Evolutionary conservation across 2,329 filamentous ascomycete genomes (phyloP).

Genomic region (Zymoseptoria passerinii): DNA sequence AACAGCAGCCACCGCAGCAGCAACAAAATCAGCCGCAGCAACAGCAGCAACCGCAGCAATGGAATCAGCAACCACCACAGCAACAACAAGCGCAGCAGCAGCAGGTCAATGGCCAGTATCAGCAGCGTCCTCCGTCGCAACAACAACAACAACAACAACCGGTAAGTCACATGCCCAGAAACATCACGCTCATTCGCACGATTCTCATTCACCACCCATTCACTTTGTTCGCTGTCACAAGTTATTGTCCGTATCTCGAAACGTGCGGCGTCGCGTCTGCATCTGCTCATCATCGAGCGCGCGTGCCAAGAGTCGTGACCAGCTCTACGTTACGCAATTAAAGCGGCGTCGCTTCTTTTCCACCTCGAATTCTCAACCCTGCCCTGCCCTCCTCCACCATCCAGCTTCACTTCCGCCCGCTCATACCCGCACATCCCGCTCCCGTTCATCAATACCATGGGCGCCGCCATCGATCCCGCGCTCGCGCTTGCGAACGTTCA

Average conservation of each 20-base stretch:
- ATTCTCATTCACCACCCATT: background rate
- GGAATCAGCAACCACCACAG: conserved; percentile 13
- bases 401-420: conserved; percentile 2
- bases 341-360: conserved; percentile 13
- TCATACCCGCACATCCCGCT: conserved; percentile 1
- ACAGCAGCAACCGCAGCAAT: conserved; percentile 13
- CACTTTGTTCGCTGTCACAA: background rate
- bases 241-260: background rate
- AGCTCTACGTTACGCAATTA: conserved; percentile 21
- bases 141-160: conserved; percentile 13
- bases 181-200: background rate
- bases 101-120: conserved; percentile 28
- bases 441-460: conserved; percentile 16
- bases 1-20: conserved; percentile 12
- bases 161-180: conserved; percentile 20
- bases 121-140: conserved; percentile 18
- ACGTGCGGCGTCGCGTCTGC: background rate
- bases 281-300: background rate
- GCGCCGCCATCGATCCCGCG: conserved; percentile 26
- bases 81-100: conserved; percentile 24
- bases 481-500: conserved; percentile 15
- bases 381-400: conserved; percentile 5
- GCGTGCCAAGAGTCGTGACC: conserved; percentile 22
- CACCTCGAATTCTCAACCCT: conserved; percentile 13
- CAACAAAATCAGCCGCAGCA: conserved; percentile 25